Conservation (phyloP, 257 asterid genomes). For the Galeopsis tetrahit region DNA sequence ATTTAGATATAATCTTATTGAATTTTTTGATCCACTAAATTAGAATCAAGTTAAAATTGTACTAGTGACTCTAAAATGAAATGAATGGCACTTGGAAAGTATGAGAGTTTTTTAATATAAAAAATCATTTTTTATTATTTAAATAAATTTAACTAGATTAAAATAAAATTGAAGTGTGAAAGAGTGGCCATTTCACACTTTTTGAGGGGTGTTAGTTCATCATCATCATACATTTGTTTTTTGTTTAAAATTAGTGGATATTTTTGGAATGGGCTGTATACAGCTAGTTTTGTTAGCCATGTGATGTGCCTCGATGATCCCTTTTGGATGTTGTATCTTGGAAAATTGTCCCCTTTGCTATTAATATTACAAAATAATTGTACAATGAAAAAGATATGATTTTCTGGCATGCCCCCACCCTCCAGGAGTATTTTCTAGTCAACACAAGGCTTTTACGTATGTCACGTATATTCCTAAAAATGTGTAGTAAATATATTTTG, state of each 20-base stretch:
- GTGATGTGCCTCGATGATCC: conserved; percentile 42
- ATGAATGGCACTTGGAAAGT: not conserved
- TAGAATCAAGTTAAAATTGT: too few species aligned
- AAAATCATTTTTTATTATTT: not conserved
- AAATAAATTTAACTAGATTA: not conserved
- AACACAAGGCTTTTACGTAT: not conserved
- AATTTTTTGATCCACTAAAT: too few species aligned
- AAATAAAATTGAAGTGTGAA: too few species aligned
- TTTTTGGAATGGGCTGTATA: conserved; percentile 40
- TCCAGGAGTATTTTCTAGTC: conserved; percentile 15
- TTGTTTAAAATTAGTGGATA: not conserved
- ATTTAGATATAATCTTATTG: too few species aligned
- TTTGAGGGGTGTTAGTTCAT: too few species aligned
- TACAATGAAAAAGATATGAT: conserved; percentile 6
- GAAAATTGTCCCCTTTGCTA: conserved; percentile 37
- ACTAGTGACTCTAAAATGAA: not conserved
- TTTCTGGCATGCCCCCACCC: conserved; percentile 23
- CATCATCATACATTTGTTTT: not conserved
- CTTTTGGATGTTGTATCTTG: conserved; percentile 34
- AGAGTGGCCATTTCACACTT: too few species aligned
- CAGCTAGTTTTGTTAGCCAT: conserved; percentile 43
- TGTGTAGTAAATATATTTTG: too few species aligned
- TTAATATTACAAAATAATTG: conserved; percentile 7
- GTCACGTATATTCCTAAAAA: too few species aligned
- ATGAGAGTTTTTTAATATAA: not conserved